Percentiles rank a stretch among this genome's conserved stretches.
These are phyloP conservation scores for Lachancea thermotolerans DNA, from an alignment of 805 yeast species.

Conservation along the genomic window DNA sequence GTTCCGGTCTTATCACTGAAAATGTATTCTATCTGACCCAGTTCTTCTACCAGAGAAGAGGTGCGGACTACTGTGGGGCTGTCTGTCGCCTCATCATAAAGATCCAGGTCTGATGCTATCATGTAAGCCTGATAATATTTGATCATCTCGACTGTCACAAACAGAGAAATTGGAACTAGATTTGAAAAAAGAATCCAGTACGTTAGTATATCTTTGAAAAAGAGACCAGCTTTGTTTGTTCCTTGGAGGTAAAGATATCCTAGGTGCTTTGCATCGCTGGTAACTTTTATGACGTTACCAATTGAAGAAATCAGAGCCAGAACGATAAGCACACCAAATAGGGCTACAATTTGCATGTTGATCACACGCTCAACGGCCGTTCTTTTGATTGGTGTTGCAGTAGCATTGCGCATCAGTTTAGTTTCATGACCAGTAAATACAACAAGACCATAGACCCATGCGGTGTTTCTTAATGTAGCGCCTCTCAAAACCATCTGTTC, in stretches of 20 bases:
- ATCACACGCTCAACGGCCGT: constrained; percentile 96
- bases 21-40: constrained; percentile 94
- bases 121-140: constrained; percentile 92
- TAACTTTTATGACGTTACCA: constrained; percentile 76
- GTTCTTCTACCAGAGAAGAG: constrained; percentile 90
- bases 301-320: constrained; percentile 74
- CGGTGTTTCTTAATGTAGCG: constrained; percentile 89
- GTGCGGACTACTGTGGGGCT: constrained; percentile 95
- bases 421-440: constrained; percentile 98
- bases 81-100: constrained; percentile 81
- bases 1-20: constrained; percentile 98
- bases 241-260: constrained; percentile 64
- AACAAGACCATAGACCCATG: constrained; percentile 90
- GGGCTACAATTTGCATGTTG: constrained; percentile 82
- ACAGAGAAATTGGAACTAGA: constrained; percentile 93
- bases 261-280: constrained; percentile 45
- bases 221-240: constrained; percentile 58
- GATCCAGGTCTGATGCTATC: constrained; percentile 90
- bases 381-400: constrained; percentile 95
- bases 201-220: constrained; percentile 82
- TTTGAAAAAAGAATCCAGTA: constrained; percentile 96
- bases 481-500: constrained; percentile 92
- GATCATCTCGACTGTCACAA: constrained; percentile 93
- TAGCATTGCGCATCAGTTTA: constrained; percentile 95
- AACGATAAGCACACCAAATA: constrained; percentile 71